Percentiles rank a stretch among this genome's conserved stretches.
Conservation (phyloP, 495 filamentous ascomycete species). For the Penicillium malachiteum region DNA sequence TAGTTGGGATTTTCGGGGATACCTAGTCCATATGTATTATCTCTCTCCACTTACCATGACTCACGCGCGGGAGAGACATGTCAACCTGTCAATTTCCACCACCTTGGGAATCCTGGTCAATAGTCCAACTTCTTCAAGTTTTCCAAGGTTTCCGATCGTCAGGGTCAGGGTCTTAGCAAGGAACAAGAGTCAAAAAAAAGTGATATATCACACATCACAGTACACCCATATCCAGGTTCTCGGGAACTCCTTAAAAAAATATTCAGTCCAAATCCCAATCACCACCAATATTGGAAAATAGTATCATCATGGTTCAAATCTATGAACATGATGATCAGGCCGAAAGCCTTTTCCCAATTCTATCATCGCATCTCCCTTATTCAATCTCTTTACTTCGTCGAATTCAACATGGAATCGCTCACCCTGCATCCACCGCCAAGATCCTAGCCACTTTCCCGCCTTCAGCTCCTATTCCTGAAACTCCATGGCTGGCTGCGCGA, state of each 20-base stretch:
- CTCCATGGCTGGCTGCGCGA: slow-evolving; percentile 51
- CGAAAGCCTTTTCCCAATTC: slow-evolving; percentile 40
- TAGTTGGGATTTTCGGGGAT: no score
- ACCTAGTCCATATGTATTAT: no score
- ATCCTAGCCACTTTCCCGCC: slow-evolving; percentile 42
- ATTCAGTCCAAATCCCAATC: not conserved
- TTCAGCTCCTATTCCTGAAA: slow-evolving; percentile 17
- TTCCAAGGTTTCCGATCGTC: slow-evolving; percentile 5
- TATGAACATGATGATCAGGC: slow-evolving; percentile 34
- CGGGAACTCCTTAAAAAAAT: not conserved
- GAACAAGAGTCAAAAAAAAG: not conserved
- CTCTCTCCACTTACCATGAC: slow-evolving; percentile 1
- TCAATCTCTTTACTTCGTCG: slow-evolving; percentile 58
- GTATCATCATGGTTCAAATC: slow-evolving; percentile 11
- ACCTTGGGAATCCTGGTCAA: not conserved
- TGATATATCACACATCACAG: slow-evolving; percentile 5
- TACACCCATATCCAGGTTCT: slow-evolving; percentile 12
- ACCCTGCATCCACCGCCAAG: slow-evolving; percentile 37
- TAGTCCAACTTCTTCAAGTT: not conserved
- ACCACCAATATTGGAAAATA: not conserved
- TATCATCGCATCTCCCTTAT: slow-evolving; percentile 51
- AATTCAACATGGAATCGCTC: slow-evolving; percentile 51
- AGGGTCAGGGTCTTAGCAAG: not conserved
- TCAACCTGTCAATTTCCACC: slow-evolving; percentile 18
- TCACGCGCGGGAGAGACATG: slow-evolving; percentile 6